Evolutionary conservation across 2,329 filamentous ascomycete species (phyloP).

Genomic region (Xylariaceae sp.): DNA sequence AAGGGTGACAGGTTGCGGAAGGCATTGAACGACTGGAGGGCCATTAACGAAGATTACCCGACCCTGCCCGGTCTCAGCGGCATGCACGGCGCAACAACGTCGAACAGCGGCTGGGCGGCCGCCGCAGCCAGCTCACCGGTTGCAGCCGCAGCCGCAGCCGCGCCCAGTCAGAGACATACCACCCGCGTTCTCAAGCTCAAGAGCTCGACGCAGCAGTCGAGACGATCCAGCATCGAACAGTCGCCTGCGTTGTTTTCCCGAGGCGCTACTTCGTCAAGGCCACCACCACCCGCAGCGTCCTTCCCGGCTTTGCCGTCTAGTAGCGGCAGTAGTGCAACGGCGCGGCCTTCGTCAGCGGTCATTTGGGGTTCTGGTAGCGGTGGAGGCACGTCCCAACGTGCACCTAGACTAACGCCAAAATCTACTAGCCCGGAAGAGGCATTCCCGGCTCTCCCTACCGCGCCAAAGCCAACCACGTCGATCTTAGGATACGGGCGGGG

Average conservation of each 20-base stretch:
- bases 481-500: slow-evolving; percentile 64
- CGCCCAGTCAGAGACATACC: slow-evolving; percentile 51
- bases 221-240: slow-evolving; percentile 36
- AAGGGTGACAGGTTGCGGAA: slow-evolving; percentile 76
- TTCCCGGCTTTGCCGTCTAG: slow-evolving; percentile 36
- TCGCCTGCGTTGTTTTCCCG: slow-evolving; percentile 20
- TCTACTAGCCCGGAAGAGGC: slow-evolving; percentile 55
- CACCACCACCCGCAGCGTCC: slow-evolving; percentile 25
- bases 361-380: slow-evolving; percentile 26
- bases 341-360: slow-evolving; percentile 23
- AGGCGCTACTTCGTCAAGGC: slow-evolving; percentile 10
- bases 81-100: slow-evolving; percentile 62
- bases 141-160: slow-evolving; percentile 40
- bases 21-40: slow-evolving; percentile 94
- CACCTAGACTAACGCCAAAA: slow-evolving; percentile 15
- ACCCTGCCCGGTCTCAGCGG: slow-evolving; percentile 77
- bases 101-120: slow-evolving; percentile 60
- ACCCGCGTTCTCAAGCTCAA: slow-evolving; percentile 62
- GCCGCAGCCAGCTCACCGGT: slow-evolving; percentile 54
- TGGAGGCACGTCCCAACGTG: slow-evolving; percentile 11
- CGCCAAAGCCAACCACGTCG: slow-evolving; percentile 67
- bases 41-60: slow-evolving; percentile 94
- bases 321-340: slow-evolving; percentile 5
- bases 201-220: slow-evolving; percentile 49
- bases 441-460: slow-evolving; percentile 82